Evolutionary conservation across 2,329 filamentous ascomycete genomes (phyloP).

Genomic region (Biscogniauxia mediterranea): DNA sequence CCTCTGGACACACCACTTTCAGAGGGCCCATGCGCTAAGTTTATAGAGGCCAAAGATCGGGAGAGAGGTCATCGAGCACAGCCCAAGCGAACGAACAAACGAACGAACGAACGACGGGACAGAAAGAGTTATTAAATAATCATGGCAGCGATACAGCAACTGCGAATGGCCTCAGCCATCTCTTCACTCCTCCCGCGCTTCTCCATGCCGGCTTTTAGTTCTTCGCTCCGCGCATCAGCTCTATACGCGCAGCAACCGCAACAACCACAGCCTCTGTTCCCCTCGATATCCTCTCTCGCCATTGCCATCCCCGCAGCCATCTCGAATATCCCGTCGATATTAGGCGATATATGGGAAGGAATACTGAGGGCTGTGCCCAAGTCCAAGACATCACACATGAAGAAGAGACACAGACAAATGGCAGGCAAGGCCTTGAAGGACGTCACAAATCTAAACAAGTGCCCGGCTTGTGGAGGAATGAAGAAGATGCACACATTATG

Average conservation of each 20-base stretch:
- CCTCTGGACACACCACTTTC: too few relatives aligned
- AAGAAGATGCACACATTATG: slow-evolving; percentile 91
- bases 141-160: slow-evolving; percentile 46
- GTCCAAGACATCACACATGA: slow-evolving; percentile 97
- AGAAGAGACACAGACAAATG: slow-evolving; percentile 90
- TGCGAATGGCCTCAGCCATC: slow-evolving; percentile 38
- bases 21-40: neutral
- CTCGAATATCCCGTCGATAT: slow-evolving; percentile 63
- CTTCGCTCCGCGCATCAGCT: slow-evolving; percentile 42
- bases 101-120: neutral
- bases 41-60: too few relatives aligned
- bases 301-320: slow-evolving; percentile 60
- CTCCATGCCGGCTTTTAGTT: slow-evolving; percentile 40
- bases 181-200: slow-evolving; percentile 57
- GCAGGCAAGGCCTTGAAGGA: slow-evolving; percentile 94
- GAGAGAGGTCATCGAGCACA: too few relatives aligned
- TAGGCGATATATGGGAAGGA: slow-evolving; percentile 88
- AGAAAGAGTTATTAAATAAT: slow-evolving; percentile 16
- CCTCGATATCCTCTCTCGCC: slow-evolving; percentile 51
- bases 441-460: slow-evolving; percentile 81
- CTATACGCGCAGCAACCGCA: slow-evolving; percentile 42
- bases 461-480: slow-evolving; percentile 80
- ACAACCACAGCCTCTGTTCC: slow-evolving; percentile 35
- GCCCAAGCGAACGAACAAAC: neutral
- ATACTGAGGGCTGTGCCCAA: slow-evolving; percentile 91